Evolutionary conservation across 441 rosid species (phyloP), one percentile per base, ranked within the genome.

Genomic region (Eruca vesicaria): DNA sequence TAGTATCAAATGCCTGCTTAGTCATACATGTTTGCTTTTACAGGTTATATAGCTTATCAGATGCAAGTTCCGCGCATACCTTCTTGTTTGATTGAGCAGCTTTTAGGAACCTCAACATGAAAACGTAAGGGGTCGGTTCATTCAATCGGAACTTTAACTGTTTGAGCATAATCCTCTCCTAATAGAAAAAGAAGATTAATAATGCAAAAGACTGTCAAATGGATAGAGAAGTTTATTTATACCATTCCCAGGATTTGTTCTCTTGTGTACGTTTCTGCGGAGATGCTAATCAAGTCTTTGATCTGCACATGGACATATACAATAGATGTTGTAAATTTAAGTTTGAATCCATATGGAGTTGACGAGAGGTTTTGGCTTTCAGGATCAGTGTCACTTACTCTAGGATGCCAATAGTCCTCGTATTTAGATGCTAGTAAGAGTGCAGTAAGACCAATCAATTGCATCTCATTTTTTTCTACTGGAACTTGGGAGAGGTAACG

Each of bases 341-440:
- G 29, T 43, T 35, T 50, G 32, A 73, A 52, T 7, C 9, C 18
- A 66, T 61, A 79, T 1, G 48, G 76, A 73, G 16, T 35, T 53
- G 18, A 45, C 19, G 32, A 60, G 32, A 75, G 20, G 32, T 32
- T 32, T 73, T 29, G 33, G 43, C 53, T 58, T 61, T 73, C 60
- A 62, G 32, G 23, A 43, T 18, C 26, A 43, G 38, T 75, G 52
- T 61, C 63, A 63, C 80, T 74, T 87, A 91, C 99, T 89, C 88
- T 88, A n/a, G 99, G 99, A 82, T 90, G 97, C 99, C 99, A 88
- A 69, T 85, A 92, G 80, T 95, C 98, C 77, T 95, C 98, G 57
- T 92, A 92, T 76, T 95, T 95, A 57, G 98, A 95, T 61, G 99
- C 97, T 71, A 92, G 75, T 84, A 95, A 78, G 56, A 95, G 85